phyloP scores from a whole-genome alignment of 345 rosid genomes.

The Combretum micranthum region DNA sequence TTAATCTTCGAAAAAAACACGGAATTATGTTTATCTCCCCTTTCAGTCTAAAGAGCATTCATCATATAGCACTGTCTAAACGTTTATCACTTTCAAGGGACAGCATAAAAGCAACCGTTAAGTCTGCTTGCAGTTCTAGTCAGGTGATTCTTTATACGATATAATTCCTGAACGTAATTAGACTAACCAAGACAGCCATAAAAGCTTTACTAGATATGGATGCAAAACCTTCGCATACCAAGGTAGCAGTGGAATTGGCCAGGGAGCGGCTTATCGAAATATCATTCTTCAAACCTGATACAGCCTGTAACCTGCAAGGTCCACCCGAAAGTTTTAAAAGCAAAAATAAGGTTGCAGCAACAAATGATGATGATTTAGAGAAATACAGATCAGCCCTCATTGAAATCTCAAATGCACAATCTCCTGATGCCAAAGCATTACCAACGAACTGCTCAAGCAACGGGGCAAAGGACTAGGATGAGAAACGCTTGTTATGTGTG shows the following conservation, averaged over 20 bases:
- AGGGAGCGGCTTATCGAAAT: slow-evolving; percentile 14
- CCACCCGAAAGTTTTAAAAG: neutral
- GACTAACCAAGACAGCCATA: too few relatives aligned
- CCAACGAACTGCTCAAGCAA: slow-evolving; percentile 1
- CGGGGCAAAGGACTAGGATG: neutral
- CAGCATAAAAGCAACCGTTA: too few relatives aligned
- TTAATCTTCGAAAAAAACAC: too few relatives aligned
- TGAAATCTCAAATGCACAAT: slow-evolving; percentile 6
- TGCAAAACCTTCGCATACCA: slow-evolving; percentile 1
- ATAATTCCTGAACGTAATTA: too few relatives aligned
- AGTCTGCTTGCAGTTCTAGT: too few relatives aligned
- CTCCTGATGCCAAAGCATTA: slow-evolving; percentile 4
- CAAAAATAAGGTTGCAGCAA: neutral
- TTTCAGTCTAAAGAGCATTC: too few relatives aligned
- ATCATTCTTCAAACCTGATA: slow-evolving; percentile 5
- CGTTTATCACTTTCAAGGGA: too few relatives aligned
- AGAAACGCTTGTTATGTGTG: too few relatives aligned
- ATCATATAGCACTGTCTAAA: too few relatives aligned
- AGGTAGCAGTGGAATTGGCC: slow-evolving; percentile 9
- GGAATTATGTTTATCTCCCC: too few relatives aligned
- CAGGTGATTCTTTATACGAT: too few relatives aligned
- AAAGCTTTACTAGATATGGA: slow-evolving; percentile 4
- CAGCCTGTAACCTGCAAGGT: neutral
- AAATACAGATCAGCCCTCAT: slow-evolving; percentile 16
- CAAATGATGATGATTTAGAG: slow-evolving; percentile 1